Base-by-base conservation (phyloP, 1,139 yeast genomes). In the Fermentozyma sake region DNA sequence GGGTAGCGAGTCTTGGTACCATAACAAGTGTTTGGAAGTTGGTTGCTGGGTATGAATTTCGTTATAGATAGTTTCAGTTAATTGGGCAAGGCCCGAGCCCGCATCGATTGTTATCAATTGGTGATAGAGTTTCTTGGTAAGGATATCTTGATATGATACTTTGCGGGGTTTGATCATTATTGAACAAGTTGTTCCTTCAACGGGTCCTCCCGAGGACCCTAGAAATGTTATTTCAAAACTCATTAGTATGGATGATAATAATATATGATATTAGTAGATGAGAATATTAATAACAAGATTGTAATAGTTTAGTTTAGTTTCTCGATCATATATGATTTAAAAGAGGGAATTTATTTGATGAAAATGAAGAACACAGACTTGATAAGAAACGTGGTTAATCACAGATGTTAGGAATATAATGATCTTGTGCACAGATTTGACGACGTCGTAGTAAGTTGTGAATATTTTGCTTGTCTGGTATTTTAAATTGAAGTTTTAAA, bases 151-250 rank as follows among this genome's bases (percentile, higher is more conserved):
- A 40, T 65, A 77, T 0, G 68, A 40, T 1, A 67, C 36, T 4
- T 48, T 35, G 1, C 65, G 45, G 0, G 89, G 79, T 42, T 83
- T 81, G 16, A 86, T 44, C 28, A 86, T 55, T 30, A 77, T 69
- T 4, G 85, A 67, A 38, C 89, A 82, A 3, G 81, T 80, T 12
- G 68, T 59, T 7, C 76, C 74, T 21, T 81, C 89, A 11, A 76
- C 49, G 0, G 93, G 93, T 5, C 95, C 95, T 5, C 95, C 95
- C 4, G 82, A 71, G 10, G 82, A 68, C 4, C 95, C 95, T 33
- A 81, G 54, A 23, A 79, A 70, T 1, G 83, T 76, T 20, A 80
- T 43, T 28, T 71, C 73, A 38, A 72, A 72, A 32, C 44, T 32
- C 51, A 44, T 44, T 11, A 18, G 10, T 16, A 12, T n/a, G 12